Percentiles rank a stretch among this genome's conserved stretches.
Conservation (phyloP, 2,329 filamentous ascomycete genomes). For the Graphilbum sp. region DNA sequence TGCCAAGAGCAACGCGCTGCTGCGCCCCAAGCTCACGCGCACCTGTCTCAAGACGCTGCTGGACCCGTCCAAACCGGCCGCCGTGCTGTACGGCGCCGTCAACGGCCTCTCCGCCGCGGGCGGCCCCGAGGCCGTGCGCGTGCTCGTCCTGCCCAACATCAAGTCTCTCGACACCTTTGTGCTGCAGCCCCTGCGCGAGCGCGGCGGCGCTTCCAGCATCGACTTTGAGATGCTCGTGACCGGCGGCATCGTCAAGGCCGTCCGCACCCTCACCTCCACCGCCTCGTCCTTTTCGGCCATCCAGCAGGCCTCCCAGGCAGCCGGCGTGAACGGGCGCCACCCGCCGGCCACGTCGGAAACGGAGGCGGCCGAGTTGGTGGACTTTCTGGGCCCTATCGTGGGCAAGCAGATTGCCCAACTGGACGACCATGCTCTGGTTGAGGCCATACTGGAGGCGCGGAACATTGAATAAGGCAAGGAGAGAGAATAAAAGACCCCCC, state of each 20-base stretch:
- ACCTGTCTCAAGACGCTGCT: slow-evolving; percentile 87
- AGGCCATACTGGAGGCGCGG: slow-evolving; percentile 36
- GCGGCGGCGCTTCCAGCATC: slow-evolving; percentile 21
- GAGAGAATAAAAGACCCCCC: too few relatives aligned
- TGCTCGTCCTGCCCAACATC: slow-evolving; percentile 39
- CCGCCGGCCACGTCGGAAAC: slow-evolving; percentile 16
- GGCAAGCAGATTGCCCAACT: slow-evolving; percentile 30
- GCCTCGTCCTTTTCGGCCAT: slow-evolving; percentile 10
- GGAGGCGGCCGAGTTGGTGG: slow-evolving; percentile 29
- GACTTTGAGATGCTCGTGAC: slow-evolving; percentile 38
- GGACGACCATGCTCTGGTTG: slow-evolving; percentile 30
- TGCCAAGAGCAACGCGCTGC: slow-evolving; percentile 59
- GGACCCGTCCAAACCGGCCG: slow-evolving; percentile 66
- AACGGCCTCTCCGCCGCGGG: slow-evolving; percentile 65
- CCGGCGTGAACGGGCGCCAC: too few relatives aligned
- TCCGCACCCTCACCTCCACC: slow-evolving; percentile 24
- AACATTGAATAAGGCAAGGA: slow-evolving; percentile 20
- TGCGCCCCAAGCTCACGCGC: slow-evolving; percentile 79
- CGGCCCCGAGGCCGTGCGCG: slow-evolving; percentile 41
- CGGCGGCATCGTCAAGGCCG: slow-evolving; percentile 36
- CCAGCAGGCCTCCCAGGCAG: too few relatives aligned
- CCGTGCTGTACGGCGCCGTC: slow-evolving; percentile 80
- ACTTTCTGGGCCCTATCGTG: slow-evolving; percentile 38
- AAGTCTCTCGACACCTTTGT: slow-evolving; percentile 36
- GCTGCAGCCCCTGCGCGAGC: slow-evolving; percentile 35